These are phyloP conservation scores for Craspedostauros australis DNA, from an alignment of 108 stramenopile species.

Conservation along the genomic window DNA sequence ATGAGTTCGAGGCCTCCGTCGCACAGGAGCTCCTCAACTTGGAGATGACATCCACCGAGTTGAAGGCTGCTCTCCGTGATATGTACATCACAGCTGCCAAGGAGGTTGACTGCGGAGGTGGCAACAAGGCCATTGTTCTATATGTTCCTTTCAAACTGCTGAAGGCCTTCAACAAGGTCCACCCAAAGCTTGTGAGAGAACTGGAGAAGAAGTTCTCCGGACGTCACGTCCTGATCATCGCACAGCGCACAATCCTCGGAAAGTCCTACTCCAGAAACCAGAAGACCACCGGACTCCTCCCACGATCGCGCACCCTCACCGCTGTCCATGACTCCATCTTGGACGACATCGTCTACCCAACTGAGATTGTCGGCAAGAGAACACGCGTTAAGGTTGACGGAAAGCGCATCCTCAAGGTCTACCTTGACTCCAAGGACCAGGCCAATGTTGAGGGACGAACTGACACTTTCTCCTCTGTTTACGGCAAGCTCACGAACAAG, in stretches of 20 bases:
- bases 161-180: conserved; percentile 94
- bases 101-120: conserved; percentile 89
- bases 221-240: conserved; percentile 93
- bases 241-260: conserved; percentile 97
- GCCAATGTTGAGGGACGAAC: conserved; percentile 95
- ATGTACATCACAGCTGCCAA: conserved; percentile 98
- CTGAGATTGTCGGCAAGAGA: conserved; percentile 99
- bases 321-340: conserved; percentile 97
- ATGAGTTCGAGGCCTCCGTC: conserved; percentile 94
- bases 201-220: conserved; percentile 99
- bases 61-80: conserved; percentile 80
- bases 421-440: conserved; percentile 94
- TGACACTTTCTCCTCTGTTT: conserved; percentile 95
- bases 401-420: conserved; percentile 93
- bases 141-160: conserved; percentile 98
- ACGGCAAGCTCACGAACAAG: conserved; percentile 99
- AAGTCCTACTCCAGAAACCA: conserved; percentile 86
- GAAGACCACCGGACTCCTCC: conserved; percentile 90
- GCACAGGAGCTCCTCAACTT: conserved; percentile 97
- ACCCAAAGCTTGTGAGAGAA: conserved; percentile 93
- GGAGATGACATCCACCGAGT: conserved; percentile 88
- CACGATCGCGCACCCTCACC: conserved; percentile 95
- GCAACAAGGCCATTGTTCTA: conserved; percentile 92
- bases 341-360: conserved; percentile 98
- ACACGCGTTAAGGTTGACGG: conserved; percentile 97